Conservation (phyloP, 768 basidiomycete species). For the Calocera cornea region DNA sequence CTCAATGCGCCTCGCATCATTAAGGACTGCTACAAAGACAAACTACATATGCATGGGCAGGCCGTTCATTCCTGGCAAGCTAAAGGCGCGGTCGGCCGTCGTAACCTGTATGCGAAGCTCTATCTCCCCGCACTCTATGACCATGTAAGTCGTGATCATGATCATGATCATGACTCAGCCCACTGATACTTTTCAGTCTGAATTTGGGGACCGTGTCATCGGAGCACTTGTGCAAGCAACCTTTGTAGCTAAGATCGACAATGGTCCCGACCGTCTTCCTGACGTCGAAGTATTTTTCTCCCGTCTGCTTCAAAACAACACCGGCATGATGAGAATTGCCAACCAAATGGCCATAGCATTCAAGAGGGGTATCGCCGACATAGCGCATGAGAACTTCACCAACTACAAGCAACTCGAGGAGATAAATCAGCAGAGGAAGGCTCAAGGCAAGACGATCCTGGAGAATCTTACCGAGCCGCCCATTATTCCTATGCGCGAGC, state of each 20-base stretch:
- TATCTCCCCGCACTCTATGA: not conserved
- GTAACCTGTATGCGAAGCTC: not conserved
- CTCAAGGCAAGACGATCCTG: not conserved
- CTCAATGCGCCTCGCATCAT: not conserved
- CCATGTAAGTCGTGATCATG: not conserved
- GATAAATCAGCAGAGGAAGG: not conserved
- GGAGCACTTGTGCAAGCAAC: not conserved
- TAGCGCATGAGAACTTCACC: not conserved
- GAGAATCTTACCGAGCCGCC: not conserved
- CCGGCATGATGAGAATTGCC: not conserved
- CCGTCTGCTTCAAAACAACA: not conserved
- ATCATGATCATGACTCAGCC: not conserved
- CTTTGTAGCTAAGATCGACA: not conserved
- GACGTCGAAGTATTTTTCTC: not conserved
- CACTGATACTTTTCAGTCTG: not conserved
- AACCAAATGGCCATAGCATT: not conserved
- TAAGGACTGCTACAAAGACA: not conserved
- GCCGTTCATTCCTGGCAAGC: not conserved
- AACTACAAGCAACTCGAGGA: not conserved
- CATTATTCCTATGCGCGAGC: not conserved
- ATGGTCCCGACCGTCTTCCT: not conserved
- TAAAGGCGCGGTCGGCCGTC: not conserved
- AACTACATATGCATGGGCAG: not conserved
- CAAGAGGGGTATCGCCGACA: not conserved
- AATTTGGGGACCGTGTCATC: not conserved